Evolutionary conservation across 345 rosid genomes (phyloP), one percentile per base, ranked within the genome.

Genomic region (Geranium rotundifolium): DNA sequence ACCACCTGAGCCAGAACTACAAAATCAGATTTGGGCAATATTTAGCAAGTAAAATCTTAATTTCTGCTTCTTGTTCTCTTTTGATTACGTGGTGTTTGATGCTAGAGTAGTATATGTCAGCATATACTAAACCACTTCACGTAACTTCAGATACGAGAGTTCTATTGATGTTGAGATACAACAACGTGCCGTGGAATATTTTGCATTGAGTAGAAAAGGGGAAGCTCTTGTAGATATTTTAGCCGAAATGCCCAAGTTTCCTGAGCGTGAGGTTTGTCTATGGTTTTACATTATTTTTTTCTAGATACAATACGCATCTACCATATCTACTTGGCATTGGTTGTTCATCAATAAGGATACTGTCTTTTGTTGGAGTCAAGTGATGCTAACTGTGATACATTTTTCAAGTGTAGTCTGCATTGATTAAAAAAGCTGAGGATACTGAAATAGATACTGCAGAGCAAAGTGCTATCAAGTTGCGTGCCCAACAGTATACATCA

Each of bases 161-260:
- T 85, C 96, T 85, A 90, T 95, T 59, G 99, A 95, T 86, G 95
- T 78, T 73, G 99, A 95, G 77, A 90, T 95, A 77, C 99, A 95
- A 75, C 99, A 95, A 71, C 77, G 99, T 69, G 97, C 99, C 65
- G 85, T 82, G 59, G 99, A 95, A 73, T 95, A 95, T 79, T 82
- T 90, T 79, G 87, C 95, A 61, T 76, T 95, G 78, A 88, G 97
- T 83, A 79, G 82, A 73, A 95, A 90, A 66, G 99, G 99, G 65
- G 80, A 80, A 19, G 81, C 89, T 70, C 71, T 85, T 57, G 73
- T 79, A 72, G 99, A 90, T 78, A 85, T 95, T 66, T 84, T 95
- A 79, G 97, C 95, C 64, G 99, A 95, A 76, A 95, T 95, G 99
- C 99, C 99, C 17, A 95, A 88, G 74, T 95, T 95, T 67, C 96